Evolutionary conservation across 352 stramenopile species (phyloP), one percentile per base, ranked within the genome.

Genomic region (Pythium aristosporum): DNA sequence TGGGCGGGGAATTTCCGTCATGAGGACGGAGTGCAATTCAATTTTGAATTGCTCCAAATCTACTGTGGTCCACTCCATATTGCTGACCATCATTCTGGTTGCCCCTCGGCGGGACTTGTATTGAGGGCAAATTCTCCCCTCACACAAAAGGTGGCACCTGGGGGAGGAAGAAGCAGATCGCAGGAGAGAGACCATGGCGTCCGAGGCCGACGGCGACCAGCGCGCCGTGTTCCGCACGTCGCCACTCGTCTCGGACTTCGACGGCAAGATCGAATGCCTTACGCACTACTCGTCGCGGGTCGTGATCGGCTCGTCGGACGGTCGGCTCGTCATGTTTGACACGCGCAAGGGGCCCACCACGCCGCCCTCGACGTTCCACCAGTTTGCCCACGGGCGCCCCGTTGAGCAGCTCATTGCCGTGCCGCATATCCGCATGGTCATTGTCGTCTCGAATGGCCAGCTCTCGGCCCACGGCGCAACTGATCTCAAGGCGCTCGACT

Each of bases 261-360:
- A 92, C 32, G 87, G 87, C 21, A 90, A 89, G 61, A 79, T 96
- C 51, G 83, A 94, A 59, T 92, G 85, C 56, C 80, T 94, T 48
- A 87, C 85, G 51, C 85, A 94, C 71, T 96, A 96, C 73, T 93
- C 85, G 36, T 94, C 79, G n/a, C 85, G 87, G 58, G 85, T 96
- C 39, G 82, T 96, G 12, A 65, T 96, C 39, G 87, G 87, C 71
- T 89, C 87, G 48, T 72, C 75, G 61, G 87, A 96, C 48, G 85
- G 87, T 1, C 85, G 83, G 0, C 75, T 96, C 39, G 82, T 93
- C 56, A 92, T 96, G 83, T 96, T 82, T 61, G 87, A 96, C 72
- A 96, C 87, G 47, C 85, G 87, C 60, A 96, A 93, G 46, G 87
- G 86, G 50, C 85, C 84, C 32, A 80, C 62, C 21, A 87, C 71